Evolutionary conservation across 2,329 filamentous ascomycete species (phyloP).

Genomic region (Diaporthe nobilis): DNA sequence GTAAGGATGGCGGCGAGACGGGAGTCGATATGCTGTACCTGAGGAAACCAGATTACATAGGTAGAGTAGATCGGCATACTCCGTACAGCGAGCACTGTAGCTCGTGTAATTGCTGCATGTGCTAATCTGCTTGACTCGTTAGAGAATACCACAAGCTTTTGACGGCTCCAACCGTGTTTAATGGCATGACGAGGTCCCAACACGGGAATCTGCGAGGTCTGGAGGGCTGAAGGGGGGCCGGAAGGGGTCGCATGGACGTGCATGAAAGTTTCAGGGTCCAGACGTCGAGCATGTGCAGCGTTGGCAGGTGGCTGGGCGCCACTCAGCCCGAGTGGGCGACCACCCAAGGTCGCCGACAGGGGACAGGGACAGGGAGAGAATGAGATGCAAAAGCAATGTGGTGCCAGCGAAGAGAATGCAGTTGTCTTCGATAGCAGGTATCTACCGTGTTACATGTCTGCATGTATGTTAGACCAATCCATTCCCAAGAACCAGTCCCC

Average conservation of each 20-base stretch:
- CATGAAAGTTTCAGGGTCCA: slow-evolving; percentile 33
- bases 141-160: slow-evolving; percentile 26
- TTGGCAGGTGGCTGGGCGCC: slow-evolving; percentile 31
- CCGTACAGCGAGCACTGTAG: too few relatives aligned
- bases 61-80: too few relatives aligned
- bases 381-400: not conserved
- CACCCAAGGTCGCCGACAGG: not conserved
- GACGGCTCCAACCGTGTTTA: slow-evolving; percentile 25
- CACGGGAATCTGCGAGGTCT: slow-evolving; percentile 5
- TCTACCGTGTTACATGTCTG: too few relatives aligned
- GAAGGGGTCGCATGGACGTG: slow-evolving; percentile 3
- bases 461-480: too few relatives aligned
- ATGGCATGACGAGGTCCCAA: slow-evolving; percentile 15
- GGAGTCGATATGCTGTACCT: not conserved
- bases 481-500: too few relatives aligned
- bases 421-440: not conserved
- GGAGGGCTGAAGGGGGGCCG: not conserved
- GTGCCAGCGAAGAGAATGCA: slow-evolving; percentile 18
- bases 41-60: not conserved
- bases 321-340: slow-evolving; percentile 7
- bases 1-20: not conserved
- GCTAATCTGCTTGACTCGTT: slow-evolving; percentile 12
- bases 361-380: slow-evolving; percentile 2
- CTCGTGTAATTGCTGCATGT: not conserved
- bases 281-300: slow-evolving; percentile 13